Evolutionary conservation across 169 alveolate genomes (phyloP).

Genomic region (Babesia bigemina): DNA sequence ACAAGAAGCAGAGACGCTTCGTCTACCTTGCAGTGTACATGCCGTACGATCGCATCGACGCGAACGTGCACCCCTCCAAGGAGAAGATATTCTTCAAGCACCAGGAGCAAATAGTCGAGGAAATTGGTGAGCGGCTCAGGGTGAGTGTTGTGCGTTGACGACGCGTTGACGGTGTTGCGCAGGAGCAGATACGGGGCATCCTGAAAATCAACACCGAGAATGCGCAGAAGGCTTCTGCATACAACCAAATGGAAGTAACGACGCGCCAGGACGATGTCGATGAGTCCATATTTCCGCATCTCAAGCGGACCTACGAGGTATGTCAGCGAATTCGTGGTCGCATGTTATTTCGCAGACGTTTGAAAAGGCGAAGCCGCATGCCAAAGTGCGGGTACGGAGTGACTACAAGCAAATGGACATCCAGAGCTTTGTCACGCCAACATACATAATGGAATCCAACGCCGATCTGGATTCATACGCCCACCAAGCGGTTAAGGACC

Average conservation of each 20-base stretch:
- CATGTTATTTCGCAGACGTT: background rate
- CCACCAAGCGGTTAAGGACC: background rate
- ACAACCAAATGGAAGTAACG: constrained; percentile 1
- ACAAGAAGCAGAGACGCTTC: constrained; percentile 79
- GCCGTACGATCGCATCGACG: constrained; percentile 92
- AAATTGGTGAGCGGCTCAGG: constrained; percentile 65
- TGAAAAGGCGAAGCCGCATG: constrained; percentile 4
- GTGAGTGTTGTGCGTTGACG: constrained; percentile 23
- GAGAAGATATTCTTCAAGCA: constrained; percentile 87
- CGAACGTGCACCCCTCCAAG: constrained; percentile 98
- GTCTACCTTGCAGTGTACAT: constrained; percentile 92
- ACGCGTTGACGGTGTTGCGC: background rate
- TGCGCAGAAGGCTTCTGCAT: constrained; percentile 15
- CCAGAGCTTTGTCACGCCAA: constrained; percentile 20
- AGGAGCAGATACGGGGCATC: constrained; percentile 19
- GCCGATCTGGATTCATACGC: constrained; percentile 15
- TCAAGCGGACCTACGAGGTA: constrained; percentile 15
- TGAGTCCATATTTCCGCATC: constrained; percentile 15
- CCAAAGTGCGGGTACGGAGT: constrained; percentile 28
- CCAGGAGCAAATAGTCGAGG: constrained; percentile 82
- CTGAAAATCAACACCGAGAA: constrained; percentile 7
- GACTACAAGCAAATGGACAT: constrained; percentile 50
- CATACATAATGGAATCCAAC: constrained; percentile 14
- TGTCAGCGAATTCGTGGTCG: background rate
- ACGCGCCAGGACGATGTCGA: background rate